Conservation (phyloP, 805 yeast species). For the Kodamaea fukazawae region DNA sequence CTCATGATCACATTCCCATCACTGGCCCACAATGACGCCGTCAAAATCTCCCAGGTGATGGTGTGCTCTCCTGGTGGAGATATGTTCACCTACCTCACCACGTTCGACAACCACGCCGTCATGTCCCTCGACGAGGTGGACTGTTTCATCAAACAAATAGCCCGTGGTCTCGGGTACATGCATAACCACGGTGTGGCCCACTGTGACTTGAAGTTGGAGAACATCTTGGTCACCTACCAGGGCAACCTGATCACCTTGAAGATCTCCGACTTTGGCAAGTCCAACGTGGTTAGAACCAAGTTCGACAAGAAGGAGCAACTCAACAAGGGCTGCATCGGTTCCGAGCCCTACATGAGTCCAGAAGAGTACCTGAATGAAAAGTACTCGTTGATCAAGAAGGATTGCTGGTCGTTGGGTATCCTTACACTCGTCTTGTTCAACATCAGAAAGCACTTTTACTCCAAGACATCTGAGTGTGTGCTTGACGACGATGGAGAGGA, state of each 20-base stretch:
- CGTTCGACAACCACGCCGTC: conserved; percentile 12
- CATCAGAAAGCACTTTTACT: conserved; percentile 26
- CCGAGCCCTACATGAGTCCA: conserved; percentile 90
- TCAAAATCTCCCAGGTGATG: conserved; percentile 35
- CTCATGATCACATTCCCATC: conserved; percentile 46
- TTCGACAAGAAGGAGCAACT: conserved; percentile 61
- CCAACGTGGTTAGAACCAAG: conserved; percentile 85
- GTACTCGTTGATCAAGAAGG: conserved; percentile 78
- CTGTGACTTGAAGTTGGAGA: conserved; percentile 89
- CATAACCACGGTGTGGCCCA: conserved; percentile 93
- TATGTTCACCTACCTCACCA: conserved; percentile 29
- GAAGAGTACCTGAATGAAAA: conserved; percentile 60
- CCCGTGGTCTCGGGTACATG: conserved; percentile 80
- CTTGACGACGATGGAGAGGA: conserved; percentile 41
- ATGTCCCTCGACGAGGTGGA: conserved; percentile 63
- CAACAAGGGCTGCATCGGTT: conserved; percentile 73
- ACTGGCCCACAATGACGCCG: not conserved
- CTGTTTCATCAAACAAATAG: conserved; percentile 83
- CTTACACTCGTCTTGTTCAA: conserved; percentile 28
- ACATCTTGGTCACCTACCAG: conserved; percentile 50
- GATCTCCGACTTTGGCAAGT: conserved; percentile 79
- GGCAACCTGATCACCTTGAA: conserved; percentile 30
- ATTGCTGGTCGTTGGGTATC: conserved; percentile 87
- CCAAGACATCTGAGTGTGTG: conserved; percentile 42
- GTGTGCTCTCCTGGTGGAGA: conserved; percentile 38